These are phyloP conservation scores for Aspergillus jensenii DNA, from an alignment of 2,329 filamentous ascomycete genomes.

Conservation along the genomic window DNA sequence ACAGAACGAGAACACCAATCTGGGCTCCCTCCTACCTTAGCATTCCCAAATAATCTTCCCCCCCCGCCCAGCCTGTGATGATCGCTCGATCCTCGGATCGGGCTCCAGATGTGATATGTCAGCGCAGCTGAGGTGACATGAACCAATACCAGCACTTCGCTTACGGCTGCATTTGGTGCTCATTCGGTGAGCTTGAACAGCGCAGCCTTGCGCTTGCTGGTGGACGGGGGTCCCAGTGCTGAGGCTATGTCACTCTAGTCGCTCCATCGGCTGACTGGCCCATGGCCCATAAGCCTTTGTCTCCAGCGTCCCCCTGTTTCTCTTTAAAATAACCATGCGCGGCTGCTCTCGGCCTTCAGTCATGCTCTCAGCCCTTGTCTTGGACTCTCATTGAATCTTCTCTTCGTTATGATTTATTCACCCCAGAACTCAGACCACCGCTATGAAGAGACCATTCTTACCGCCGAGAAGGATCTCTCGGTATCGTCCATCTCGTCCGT, in stretches of 20 bases:
- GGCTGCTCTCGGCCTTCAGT: neutral
- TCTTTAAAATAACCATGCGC: slow-evolving; percentile 1
- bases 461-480: neutral
- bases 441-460: slow-evolving; percentile 5
- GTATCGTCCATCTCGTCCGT: neutral
- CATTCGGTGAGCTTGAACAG: neutral
- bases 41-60: neutral
- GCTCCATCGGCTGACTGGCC: neutral
- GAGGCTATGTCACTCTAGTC: neutral
- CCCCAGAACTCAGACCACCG: neutral
- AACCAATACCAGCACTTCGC: neutral
- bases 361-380: neutral
- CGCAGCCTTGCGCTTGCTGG: neutral
- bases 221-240: neutral
- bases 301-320: neutral
- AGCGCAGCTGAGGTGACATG: slow-evolving; percentile 4
- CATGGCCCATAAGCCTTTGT: neutral
- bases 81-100: neutral
- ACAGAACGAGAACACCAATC: neutral
- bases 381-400: neutral
- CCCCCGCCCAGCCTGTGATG: neutral
- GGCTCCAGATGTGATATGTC: neutral
- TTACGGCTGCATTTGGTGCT: neutral
- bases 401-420: neutral
- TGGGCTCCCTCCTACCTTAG: neutral